Base-by-base conservation (phyloP, 306 rosid genomes). In the Myrica gale region DNA sequence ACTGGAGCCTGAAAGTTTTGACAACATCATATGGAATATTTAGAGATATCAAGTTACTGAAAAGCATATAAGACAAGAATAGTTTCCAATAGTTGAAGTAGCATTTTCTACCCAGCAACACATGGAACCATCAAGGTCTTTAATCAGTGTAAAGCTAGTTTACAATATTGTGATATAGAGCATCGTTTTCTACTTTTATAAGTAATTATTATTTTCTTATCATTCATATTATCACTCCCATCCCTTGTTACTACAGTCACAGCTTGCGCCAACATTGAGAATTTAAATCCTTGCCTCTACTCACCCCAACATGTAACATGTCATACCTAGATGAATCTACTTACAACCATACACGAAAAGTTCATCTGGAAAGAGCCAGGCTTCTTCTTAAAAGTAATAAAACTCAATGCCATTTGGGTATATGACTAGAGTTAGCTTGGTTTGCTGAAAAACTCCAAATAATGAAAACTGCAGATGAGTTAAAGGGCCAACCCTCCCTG, bases 1-100 rank as follows among this genome's bases (percentile, higher is more conserved):
- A 95, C 82, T 47, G 92, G 90, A 78, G 97, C 98, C 98, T 94
- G 97, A 63, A 93, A 79, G 54, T 65, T 75, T 65, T 72, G 74
- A 81, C 7, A 60, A 65, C 21, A 66, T 45, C 9, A 73, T 81
- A 73, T 76, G 20, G 77, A 60, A 76, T 20, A 53, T 5, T 7
- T 26, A 47, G 44, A 86, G 47, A 72, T 57, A 80, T 79, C 45
- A 71, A 75, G 55, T 12, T 44, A 72, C 6, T 7, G 9, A 46
- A 55, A 72, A 48, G 71, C 39, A 71, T 41, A 32, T 52, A 21
- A 75, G 17, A 71, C 26, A 56, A 74, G 21, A 74, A 80, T n/a
- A 32, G 9, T 41, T 73, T 73, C 16, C 67, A 81, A 51, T 41
- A 4, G 21, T 32, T 78, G 55, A 74, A 46, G 13, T n/a, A 9